Conservation (phyloP, 768 basidiomycete genomes). For the Kockovaella imperatae region DNA sequence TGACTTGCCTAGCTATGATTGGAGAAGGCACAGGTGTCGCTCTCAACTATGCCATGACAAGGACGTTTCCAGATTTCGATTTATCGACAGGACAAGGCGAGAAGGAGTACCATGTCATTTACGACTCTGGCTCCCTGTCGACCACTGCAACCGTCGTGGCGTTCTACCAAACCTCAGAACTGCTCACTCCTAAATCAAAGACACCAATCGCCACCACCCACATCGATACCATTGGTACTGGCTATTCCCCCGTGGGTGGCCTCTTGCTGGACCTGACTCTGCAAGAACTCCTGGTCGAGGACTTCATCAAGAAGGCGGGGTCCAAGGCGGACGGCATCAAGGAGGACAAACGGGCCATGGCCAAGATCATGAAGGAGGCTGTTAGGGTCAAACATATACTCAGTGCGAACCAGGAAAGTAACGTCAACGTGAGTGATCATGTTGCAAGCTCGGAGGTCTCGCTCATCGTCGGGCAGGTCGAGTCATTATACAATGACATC, state of each 20-base stretch:
- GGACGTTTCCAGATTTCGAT: slow-evolving; percentile 58
- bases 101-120: slow-evolving; percentile 69
- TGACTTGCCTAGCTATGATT: slow-evolving; percentile 72
- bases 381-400: slow-evolving; percentile 81
- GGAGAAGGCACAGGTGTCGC: slow-evolving; percentile 80
- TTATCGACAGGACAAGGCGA: slow-evolving; percentile 46
- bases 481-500: slow-evolving; percentile 80
- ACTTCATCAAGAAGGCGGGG: slow-evolving; percentile 55
- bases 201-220: slow-evolving; percentile 53
- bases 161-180: slow-evolving; percentile 39
- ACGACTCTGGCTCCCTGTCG: slow-evolving; percentile 76
- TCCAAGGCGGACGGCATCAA: slow-evolving; percentile 55
- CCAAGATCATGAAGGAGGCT: slow-evolving; percentile 91
- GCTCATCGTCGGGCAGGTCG: slow-evolving; percentile 57
- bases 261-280: slow-evolving; percentile 76
- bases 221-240: slow-evolving; percentile 70
- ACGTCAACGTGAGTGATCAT: slow-evolving; percentile 55
- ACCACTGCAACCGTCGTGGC: slow-evolving; percentile 44
- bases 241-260: slow-evolving; percentile 72
- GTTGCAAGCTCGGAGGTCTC: not conserved
- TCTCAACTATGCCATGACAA: slow-evolving; percentile 95
- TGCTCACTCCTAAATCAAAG: slow-evolving; percentile 41
- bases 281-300: slow-evolving; percentile 66
- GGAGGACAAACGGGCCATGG: slow-evolving; percentile 73
- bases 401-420: slow-evolving; percentile 81